Evolutionary conservation across 1,284 basidiomycete species (phyloP).

Genomic region (Rhodotorula sp.): DNA sequence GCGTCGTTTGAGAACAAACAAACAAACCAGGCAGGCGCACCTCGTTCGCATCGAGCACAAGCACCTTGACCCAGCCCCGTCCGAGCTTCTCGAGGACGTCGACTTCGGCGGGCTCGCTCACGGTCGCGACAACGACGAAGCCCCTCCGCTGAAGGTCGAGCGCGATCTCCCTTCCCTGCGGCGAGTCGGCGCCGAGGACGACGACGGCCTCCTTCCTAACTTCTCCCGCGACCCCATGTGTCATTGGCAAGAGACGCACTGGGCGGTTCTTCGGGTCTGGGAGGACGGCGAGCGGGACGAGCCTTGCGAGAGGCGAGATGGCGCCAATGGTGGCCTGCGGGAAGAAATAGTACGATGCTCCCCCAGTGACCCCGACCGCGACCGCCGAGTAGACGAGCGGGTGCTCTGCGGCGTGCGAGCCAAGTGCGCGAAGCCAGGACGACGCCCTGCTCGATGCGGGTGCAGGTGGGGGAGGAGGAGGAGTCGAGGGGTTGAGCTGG

Average conservation of each 20-base stretch:
- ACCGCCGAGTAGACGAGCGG: slow-evolving; percentile 21
- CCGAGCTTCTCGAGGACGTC: slow-evolving; percentile 62
- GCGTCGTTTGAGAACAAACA: neutral
- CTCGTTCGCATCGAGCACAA: slow-evolving; percentile 72
- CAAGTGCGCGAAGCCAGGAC: slow-evolving; percentile 6
- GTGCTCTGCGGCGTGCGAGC: slow-evolving; percentile 8
- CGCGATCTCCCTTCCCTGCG: slow-evolving; percentile 59
- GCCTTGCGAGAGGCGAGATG: slow-evolving; percentile 10
- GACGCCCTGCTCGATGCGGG: neutral
- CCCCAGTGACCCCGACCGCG: neutral
- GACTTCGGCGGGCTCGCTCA: slow-evolving; percentile 63
- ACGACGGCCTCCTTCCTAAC: slow-evolving; percentile 48
- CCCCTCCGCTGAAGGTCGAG: slow-evolving; percentile 69
- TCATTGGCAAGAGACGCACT: slow-evolving; percentile 31
- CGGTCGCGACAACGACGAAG: slow-evolving; percentile 75
- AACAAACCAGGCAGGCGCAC: slow-evolving; percentile 50
- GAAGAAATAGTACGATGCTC: slow-evolving; percentile 21
- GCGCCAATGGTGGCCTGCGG: slow-evolving; percentile 1
- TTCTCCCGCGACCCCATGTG: slow-evolving; percentile 41
- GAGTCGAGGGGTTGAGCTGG: neutral
- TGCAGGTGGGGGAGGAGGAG: neutral
- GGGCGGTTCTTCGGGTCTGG: slow-evolving; percentile 25
- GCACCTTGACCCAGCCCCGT: slow-evolving; percentile 70
- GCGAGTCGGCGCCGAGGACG: slow-evolving; percentile 70
- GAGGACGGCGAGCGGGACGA: slow-evolving; percentile 25